Evolutionary conservation across 768 basidiomycete genomes (phyloP), one percentile per base, ranked within the genome.

Genomic region (Steccherinum ochraceum): DNA sequence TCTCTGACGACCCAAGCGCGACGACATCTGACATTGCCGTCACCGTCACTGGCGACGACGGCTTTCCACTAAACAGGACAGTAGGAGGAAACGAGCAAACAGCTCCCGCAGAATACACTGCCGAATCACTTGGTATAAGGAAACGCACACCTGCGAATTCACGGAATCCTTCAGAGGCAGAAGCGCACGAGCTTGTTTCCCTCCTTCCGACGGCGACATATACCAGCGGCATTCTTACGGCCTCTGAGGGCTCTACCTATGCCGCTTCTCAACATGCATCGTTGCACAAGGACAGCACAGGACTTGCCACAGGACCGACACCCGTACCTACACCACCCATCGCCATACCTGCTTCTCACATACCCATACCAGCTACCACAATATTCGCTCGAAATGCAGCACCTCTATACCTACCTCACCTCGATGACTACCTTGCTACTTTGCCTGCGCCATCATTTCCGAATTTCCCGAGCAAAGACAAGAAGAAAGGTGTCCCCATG

Each of bases 331-430:
- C 24, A n/a, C 45, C 27, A 44, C 20, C 52, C 56, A 4, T 47
- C 52, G 5, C 24, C 49, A 13, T 54, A 52, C 5, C 52, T 57
- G 23, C 52, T 54, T 16, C 52, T 25, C 78, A 79, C 57, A 67
- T 52, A 10, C 78, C 83, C 39, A 60, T 85, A 5, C 73, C 84
- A 16, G 80, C 80, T 0, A 74, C 75, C 7, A 65, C 68, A 5
- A 67, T 87, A 2, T 86, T 89, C 59, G 66, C 78, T 27, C 72
- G 80, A n/a, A 64, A 72, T 55, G 80, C 84, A 2, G 70, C 74
- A 4, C 78, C 82, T 0, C 65, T 89, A 19, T 72, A 73, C 50
- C 72, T 89, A 12, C 84, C 86, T 1, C 69, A 76, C 41, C 73
- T 89, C 45, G 84, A 89, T 61, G 58, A 68, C 3, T 72, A 80